These are phyloP conservation scores for Microsporum ferrugineum DNA, from an alignment of 2,329 filamentous ascomycete species.

Conservation along the genomic window DNA sequence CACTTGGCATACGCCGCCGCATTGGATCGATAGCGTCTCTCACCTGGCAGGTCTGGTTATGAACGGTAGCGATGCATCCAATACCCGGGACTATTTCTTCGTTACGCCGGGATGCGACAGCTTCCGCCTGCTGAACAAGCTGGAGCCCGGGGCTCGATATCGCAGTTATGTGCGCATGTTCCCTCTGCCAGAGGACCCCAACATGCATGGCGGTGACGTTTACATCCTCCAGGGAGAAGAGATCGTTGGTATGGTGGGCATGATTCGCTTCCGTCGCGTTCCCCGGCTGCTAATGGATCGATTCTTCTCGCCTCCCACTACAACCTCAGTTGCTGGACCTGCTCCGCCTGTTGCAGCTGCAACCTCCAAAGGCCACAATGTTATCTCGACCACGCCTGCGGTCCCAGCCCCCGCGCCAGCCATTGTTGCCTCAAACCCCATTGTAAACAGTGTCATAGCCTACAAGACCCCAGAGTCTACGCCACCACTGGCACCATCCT, in stretches of 20 bases:
- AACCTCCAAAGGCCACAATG: background rate
- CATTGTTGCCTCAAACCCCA: background rate
- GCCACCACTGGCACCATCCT: background rate
- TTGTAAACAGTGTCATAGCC: background rate
- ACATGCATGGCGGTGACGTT: conserved; percentile 20
- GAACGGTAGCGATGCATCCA: conserved; percentile 24
- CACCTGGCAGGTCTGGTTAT: conserved; percentile 30
- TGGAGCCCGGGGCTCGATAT: background rate
- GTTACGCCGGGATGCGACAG: conserved; percentile 28
- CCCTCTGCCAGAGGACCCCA: conserved; percentile 12
- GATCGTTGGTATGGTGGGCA: conserved; percentile 22
- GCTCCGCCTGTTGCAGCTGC: background rate
- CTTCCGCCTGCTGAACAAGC: conserved; percentile 16
- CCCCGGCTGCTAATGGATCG: background rate
- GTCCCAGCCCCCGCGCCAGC: background rate
- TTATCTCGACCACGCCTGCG: background rate
- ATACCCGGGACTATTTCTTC: conserved; percentile 22
- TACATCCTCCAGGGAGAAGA: conserved; percentile 20
- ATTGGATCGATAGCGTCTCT: conserved; percentile 26
- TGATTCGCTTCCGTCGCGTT: background rate
- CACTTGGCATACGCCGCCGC: conserved; percentile 19
- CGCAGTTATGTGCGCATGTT: conserved; percentile 5
- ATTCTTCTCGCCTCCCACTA: conserved; percentile 12
- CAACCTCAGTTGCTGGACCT: background rate
- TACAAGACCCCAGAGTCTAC: background rate